A percentile compares a stretch with the other conserved stretches of the same genome.
Conservation (phyloP, 352 stramenopile genomes). For the Globisporangium perplexum region DNA sequence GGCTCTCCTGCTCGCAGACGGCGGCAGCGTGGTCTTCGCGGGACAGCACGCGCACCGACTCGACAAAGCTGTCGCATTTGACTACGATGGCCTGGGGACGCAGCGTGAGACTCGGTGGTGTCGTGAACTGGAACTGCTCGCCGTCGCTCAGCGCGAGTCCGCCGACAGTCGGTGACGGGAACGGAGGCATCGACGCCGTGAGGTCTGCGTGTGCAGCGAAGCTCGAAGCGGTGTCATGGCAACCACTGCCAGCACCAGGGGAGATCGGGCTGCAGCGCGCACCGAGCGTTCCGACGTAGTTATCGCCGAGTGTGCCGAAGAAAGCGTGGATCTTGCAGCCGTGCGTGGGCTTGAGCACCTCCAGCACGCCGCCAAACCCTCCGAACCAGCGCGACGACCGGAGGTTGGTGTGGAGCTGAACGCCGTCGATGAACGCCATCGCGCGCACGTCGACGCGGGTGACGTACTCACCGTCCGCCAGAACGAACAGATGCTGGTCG, state of each 20-base stretch:
- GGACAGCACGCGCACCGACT: constrained; percentile 24
- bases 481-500: constrained; percentile 36
- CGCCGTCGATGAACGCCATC: constrained; percentile 58
- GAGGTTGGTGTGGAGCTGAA: constrained; percentile 61
- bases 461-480: constrained; percentile 40
- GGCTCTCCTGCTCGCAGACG: constrained; percentile 5
- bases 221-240: not conserved
- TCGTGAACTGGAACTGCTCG: constrained; percentile 9
- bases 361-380: constrained; percentile 38
- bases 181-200: not conserved
- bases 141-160: constrained; percentile 18
- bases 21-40: constrained; percentile 16
- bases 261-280: constrained; percentile 22
- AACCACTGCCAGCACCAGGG: not conserved
- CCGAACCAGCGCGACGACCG: constrained; percentile 56
- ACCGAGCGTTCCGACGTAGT: constrained; percentile 43
- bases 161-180: constrained; percentile 13
- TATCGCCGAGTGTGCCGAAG: constrained; percentile 42
- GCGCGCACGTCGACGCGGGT: constrained; percentile 44
- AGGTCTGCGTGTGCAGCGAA: not conserved
- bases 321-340: constrained; percentile 44
- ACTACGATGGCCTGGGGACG: constrained; percentile 26
- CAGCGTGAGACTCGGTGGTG: not conserved
- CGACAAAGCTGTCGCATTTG: constrained; percentile 30
- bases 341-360: constrained; percentile 32